A percentile compares a stretch with the other conserved stretches of the same genome.
Conservation (phyloP, 192 early-diverging fungal genomes). For the Linnemannia schmuckeri region DNA sequence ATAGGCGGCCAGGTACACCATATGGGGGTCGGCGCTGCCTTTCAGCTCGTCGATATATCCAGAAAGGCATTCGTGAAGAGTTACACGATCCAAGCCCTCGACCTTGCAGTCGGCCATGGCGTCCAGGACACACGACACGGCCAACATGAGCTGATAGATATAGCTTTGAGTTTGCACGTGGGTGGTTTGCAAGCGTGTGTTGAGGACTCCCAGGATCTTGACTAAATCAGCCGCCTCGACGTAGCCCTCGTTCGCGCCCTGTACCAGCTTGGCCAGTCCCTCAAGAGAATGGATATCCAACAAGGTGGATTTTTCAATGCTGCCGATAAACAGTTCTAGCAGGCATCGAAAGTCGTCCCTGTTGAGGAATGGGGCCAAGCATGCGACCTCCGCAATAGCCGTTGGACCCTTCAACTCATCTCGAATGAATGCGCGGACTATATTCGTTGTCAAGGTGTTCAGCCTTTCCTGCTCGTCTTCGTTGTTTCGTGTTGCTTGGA, state of each 20-base stretch:
- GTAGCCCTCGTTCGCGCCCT: background rate
- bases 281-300: conserved; percentile 2
- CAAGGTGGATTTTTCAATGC: background rate
- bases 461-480: conserved; percentile 34
- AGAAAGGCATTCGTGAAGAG: background rate
- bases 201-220: conserved; percentile 9
- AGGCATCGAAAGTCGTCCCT: background rate
- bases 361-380: conserved; percentile 19
- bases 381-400: conserved; percentile 23
- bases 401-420: conserved; percentile 28
- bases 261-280: conserved; percentile 9
- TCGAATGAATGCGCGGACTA: conserved; percentile 14
- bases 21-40: conserved; percentile 11
- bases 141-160: conserved; percentile 5
- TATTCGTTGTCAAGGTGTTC: conserved; percentile 20
- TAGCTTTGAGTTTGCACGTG: background rate
- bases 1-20: conserved; percentile 23
- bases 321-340: background rate
- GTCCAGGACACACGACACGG: conserved; percentile 13
- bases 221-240: conserved; percentile 14
- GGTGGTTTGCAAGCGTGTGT: background rate
- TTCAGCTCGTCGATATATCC: conserved; percentile 16
- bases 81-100: conserved; percentile 2
- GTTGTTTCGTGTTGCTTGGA: conserved; percentile 22
- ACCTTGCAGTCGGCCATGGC: conserved; percentile 18